Percentiles rank a stretch among this genome's conserved stretches.
These are phyloP conservation scores for Beta corolliflora DNA, from an alignment of 179 eudicot genomes.

Conservation along the genomic window DNA sequence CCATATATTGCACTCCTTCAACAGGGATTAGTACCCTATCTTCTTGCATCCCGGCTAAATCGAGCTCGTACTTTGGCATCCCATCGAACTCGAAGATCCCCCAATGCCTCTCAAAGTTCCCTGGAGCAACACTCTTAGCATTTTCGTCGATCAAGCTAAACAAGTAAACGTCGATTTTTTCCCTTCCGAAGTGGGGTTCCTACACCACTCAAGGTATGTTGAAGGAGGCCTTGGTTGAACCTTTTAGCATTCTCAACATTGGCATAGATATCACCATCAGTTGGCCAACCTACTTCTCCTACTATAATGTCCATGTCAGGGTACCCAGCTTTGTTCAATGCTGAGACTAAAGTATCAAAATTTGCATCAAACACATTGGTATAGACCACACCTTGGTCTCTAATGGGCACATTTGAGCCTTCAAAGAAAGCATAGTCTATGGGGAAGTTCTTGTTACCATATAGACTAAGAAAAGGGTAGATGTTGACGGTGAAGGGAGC, in stretches of 20 bases:
- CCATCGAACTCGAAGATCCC: conserved; percentile 95
- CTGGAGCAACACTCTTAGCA: conserved; percentile 84
- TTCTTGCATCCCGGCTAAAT: conserved; percentile 47
- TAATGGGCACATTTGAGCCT: conserved; percentile 54
- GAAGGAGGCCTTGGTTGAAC: conserved; percentile 76
- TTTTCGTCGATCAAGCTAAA: conserved; percentile 91
- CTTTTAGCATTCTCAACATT: conserved; percentile 65
- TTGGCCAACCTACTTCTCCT: conserved; percentile 99
- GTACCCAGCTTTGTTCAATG: conserved; percentile 68
- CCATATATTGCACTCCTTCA: conserved; percentile 64
- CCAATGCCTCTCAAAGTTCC: conserved; percentile 96
- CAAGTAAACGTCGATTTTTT: conserved; percentile 53
- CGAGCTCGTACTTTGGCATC: conserved; percentile 80
- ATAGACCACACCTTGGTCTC: conserved; percentile 55
- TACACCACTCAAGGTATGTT: conserved; percentile 54
- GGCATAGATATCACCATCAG: conserved; percentile 80
- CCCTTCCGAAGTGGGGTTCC: conserved; percentile 84
- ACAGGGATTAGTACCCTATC: conserved; percentile 61
- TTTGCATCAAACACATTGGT: conserved; percentile 94
- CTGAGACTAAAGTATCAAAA: conserved; percentile 75
- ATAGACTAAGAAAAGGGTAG: conserved; percentile 91
- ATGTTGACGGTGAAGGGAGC: conserved; percentile 95
- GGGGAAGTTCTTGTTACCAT: conserved; percentile 75
- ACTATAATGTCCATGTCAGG: conserved; percentile 75
- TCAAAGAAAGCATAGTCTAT: conserved; percentile 84